Evolutionary conservation across 2,329 filamentous ascomycete genomes (phyloP).

Genomic region (Ophiostoma montium): DNA sequence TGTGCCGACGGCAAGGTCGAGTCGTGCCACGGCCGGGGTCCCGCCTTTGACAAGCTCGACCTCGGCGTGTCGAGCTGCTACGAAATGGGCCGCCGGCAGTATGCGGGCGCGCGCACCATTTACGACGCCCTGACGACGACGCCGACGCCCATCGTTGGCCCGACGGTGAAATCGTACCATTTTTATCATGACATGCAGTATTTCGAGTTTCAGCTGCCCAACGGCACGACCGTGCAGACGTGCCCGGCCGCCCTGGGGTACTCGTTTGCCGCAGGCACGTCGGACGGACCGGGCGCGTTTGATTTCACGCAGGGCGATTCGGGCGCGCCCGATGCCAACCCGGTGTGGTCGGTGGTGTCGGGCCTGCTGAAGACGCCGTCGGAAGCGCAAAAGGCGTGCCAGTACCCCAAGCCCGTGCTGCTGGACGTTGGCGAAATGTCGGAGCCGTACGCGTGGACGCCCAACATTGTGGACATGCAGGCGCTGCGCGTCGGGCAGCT

Average conservation of each 20-base stretch:
- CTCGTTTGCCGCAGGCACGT: slow-evolving; percentile 84
- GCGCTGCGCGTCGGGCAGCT: slow-evolving; percentile 70
- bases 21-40: slow-evolving; percentile 60
- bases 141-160: slow-evolving; percentile 41
- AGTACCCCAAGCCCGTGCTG: slow-evolving; percentile 68
- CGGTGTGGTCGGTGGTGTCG: slow-evolving; percentile 64
- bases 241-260: slow-evolving; percentile 84
- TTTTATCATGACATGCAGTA: slow-evolving; percentile 70
- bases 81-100: slow-evolving; percentile 65
- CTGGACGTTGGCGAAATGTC: slow-evolving; percentile 71
- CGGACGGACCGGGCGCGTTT: slow-evolving; percentile 79
- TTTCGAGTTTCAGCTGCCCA: slow-evolving; percentile 58
- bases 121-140: slow-evolving; percentile 33
- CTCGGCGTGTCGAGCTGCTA: slow-evolving; percentile 60
- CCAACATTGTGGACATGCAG: slow-evolving; percentile 83
- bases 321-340: slow-evolving; percentile 52
- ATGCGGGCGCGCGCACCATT: slow-evolving; percentile 36
- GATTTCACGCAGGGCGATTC: slow-evolving; percentile 82
- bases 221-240: slow-evolving; percentile 54
- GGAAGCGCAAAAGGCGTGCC: slow-evolving; percentile 56
- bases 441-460: slow-evolving; percentile 68
- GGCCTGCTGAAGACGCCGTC: slow-evolving; percentile 56
- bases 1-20: slow-evolving; percentile 58
- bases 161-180: slow-evolving; percentile 67
- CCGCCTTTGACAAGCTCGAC: slow-evolving; percentile 52